These are phyloP conservation scores for Saccharomyces cerevisiae DNA, from an alignment of 805 yeast genomes.

Conservation along the genomic window DNA sequence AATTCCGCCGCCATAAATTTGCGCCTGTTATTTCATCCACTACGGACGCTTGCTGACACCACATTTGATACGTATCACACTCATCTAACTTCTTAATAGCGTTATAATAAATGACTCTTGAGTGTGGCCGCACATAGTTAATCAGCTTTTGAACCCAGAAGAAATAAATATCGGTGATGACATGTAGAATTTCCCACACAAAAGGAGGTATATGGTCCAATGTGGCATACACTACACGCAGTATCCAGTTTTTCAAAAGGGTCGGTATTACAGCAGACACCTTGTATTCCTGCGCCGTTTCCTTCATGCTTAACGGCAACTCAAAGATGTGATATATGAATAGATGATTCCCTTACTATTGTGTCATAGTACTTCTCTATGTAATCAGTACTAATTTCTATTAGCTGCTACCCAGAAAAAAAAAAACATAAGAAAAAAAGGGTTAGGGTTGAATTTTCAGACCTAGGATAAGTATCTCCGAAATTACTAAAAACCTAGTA, in stretches of 20 bases:
- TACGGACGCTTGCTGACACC: conserved; percentile 48
- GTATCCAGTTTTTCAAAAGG: conserved; percentile 16
- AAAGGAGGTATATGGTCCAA: conserved; percentile 37
- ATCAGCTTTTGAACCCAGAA: conserved; percentile 33
- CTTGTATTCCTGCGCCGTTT: not conserved
- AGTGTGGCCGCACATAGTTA: conserved; percentile 25
- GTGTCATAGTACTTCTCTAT: not conserved
- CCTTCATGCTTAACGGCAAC: not conserved
- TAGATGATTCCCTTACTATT: not conserved
- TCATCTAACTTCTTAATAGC: conserved; percentile 41
- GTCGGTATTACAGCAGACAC: not conserved
- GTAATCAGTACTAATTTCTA: not conserved
- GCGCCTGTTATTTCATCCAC: conserved; percentile 47
- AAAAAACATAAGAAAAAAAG: not conserved
- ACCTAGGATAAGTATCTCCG: conserved; percentile 2
- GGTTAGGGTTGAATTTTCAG: not conserved
- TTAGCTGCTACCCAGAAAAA: not conserved
- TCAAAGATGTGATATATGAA: not conserved
- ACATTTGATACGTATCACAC: conserved; percentile 58
- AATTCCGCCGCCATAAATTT: conserved; percentile 72
- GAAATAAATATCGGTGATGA: conserved; percentile 34
- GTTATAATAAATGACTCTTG: conserved; percentile 30
- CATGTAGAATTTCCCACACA: conserved; percentile 34
- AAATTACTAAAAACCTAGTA: not conserved
- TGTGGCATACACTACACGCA: conserved; percentile 20